Conservation (phyloP, 1,139 yeast genomes). For the Saccharomyces hybrid region DNA sequence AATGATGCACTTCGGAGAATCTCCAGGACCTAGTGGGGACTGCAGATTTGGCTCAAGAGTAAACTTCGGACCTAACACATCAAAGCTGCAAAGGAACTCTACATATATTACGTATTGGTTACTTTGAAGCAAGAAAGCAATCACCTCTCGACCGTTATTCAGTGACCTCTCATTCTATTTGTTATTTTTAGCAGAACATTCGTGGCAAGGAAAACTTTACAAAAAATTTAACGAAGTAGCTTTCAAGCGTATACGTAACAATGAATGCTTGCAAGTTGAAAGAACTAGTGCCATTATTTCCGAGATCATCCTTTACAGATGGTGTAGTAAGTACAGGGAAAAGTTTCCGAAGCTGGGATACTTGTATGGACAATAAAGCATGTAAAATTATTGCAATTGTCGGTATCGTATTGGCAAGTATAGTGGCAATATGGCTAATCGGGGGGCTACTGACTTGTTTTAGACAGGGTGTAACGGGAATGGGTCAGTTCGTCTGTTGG, state of each 20-base stretch:
- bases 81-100: neutral
- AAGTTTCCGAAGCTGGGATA: conserved; percentile 62
- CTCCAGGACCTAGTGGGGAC: neutral
- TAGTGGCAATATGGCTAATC: conserved; percentile 36
- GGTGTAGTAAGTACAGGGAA: conserved; percentile 38
- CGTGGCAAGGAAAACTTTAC: neutral
- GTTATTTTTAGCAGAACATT: neutral
- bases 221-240: neutral
- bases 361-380: conserved; percentile 69
- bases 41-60: neutral
- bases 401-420: conserved; percentile 53
- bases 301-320: conserved; percentile 16
- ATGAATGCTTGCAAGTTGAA: neutral
- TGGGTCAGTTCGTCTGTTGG: conserved; percentile 36
- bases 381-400: conserved; percentile 76
- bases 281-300: conserved; percentile 5
- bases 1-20: neutral
- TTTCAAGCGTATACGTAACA: neutral
- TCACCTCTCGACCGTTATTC: neutral
- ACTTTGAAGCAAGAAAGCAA: neutral
- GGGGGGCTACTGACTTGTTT: conserved; percentile 37
- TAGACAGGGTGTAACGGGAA: conserved; percentile 37
- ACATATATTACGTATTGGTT: neutral
- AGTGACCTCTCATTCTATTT: neutral
- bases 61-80: no score